These are phyloP conservation scores for Peronospora tabacina DNA, from an alignment of 352 stramenopile genomes.

Conservation along the genomic window DNA sequence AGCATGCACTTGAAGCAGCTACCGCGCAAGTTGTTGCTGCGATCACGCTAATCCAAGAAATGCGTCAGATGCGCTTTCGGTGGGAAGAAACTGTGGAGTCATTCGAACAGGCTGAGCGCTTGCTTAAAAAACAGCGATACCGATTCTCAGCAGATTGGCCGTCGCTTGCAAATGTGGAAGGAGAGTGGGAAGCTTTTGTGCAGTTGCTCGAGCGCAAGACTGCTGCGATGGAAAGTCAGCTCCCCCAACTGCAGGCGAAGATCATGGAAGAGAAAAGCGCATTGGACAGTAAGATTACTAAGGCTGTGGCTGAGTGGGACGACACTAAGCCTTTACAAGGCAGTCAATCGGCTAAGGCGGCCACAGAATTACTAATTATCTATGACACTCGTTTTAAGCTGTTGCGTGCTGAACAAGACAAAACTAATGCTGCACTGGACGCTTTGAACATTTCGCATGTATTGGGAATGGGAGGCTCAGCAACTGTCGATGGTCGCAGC, in stretches of 20 bases:
- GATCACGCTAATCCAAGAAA: constrained; percentile 87
- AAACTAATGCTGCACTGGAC: constrained; percentile 92
- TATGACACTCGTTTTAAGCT: constrained; percentile 83
- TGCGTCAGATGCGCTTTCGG: constrained; percentile 56
- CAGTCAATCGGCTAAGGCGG: constrained; percentile 53
- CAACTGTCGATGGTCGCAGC: constrained; percentile 70
- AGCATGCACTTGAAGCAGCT: constrained; percentile 91
- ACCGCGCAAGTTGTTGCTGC: constrained; percentile 94
- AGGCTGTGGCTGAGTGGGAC: constrained; percentile 77
- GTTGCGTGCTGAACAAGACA: constrained; percentile 89
- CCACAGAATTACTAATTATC: constrained; percentile 73
- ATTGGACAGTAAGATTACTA: constrained; percentile 75
- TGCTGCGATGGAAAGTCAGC: constrained; percentile 92
- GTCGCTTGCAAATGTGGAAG: constrained; percentile 92
- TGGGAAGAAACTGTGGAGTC: constrained; percentile 81
- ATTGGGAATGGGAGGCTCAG: constrained; percentile 35
- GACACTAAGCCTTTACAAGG: constrained; percentile 72
- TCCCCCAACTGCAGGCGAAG: constrained; percentile 95
- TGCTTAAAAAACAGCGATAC: constrained; percentile 95
- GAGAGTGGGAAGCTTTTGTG: constrained; percentile 93
- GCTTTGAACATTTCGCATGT: constrained; percentile 87
- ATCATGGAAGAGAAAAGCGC: constrained; percentile 93
- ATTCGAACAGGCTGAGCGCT: constrained; percentile 91
- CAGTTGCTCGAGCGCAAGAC: constrained; percentile 86
- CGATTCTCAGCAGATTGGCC: constrained; percentile 94